These are phyloP conservation scores for Groenewaldozyma sp. DNA, from an alignment of 1,139 yeast genomes.

Conservation along the genomic window DNA sequence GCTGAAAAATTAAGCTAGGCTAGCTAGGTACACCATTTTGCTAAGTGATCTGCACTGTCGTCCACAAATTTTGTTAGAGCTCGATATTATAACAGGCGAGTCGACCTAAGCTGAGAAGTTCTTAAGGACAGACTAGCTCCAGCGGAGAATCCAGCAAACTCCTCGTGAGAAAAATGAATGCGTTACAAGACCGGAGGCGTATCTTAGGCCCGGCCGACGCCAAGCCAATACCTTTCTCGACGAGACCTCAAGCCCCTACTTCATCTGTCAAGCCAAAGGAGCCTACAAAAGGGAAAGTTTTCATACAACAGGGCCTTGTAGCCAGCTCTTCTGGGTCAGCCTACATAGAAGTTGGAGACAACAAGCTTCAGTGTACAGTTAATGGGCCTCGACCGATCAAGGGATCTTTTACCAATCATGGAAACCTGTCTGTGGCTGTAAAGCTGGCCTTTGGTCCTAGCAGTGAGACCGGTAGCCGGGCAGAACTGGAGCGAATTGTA, in stretches of 20 bases:
- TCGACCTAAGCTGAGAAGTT: too few relatives aligned
- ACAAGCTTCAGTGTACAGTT: conserved; percentile 58
- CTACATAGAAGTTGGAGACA: conserved; percentile 58
- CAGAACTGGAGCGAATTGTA: conserved; percentile 43
- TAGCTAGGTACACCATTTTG: too few relatives aligned
- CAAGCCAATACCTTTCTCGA: conserved; percentile 14
- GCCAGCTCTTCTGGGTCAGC: conserved; percentile 80
- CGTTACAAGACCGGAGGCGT: conserved; percentile 30
- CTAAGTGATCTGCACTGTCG: too few relatives aligned
- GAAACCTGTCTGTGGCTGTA: conserved; percentile 59
- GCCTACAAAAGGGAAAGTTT: conserved; percentile 11
- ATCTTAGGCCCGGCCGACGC: conserved; percentile 32
- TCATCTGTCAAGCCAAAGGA: conserved; percentile 6
- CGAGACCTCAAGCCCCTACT: not conserved
- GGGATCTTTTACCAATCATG: conserved; percentile 63
- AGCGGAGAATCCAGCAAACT: too few relatives aligned
- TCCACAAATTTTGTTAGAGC: too few relatives aligned
- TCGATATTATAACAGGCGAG: too few relatives aligned
- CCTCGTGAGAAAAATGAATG: too few relatives aligned
- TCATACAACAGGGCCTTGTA: conserved; percentile 47
- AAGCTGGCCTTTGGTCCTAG: conserved; percentile 35
- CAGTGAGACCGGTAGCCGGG: conserved; percentile 20
- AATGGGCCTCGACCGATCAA: conserved; percentile 87
- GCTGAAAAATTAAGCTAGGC: too few relatives aligned
- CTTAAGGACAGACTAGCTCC: too few relatives aligned